Percentiles rank a stretch among this genome's conserved stretches.
Conservation (phyloP, 495 filamentous ascomycete genomes). For the Penicillium argentinense region DNA sequence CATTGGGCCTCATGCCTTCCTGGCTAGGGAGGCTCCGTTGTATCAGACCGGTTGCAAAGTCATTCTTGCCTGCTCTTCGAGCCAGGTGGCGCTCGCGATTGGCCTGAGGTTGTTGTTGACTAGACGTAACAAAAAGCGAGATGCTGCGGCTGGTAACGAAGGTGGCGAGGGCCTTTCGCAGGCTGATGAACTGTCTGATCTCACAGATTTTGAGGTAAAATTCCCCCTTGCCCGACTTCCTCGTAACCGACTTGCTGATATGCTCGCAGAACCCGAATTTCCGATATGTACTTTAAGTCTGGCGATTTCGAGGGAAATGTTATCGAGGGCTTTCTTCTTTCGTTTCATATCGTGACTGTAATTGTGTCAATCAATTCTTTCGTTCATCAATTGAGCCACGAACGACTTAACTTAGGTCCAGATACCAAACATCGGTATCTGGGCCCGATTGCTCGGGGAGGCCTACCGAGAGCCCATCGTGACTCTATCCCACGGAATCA, state of each 20-base stretch:
- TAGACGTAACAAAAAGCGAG: conserved; percentile 18
- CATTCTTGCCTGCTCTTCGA: conserved; percentile 27
- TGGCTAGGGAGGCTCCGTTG: conserved; percentile 31
- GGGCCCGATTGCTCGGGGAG: too few species aligned
- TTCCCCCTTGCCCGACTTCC: too few species aligned
- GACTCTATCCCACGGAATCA: too few species aligned
- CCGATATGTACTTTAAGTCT: conserved; percentile 21
- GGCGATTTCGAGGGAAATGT: not conserved
- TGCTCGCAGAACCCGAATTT: conserved; percentile 17
- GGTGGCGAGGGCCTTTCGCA: not conserved
- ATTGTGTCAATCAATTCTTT: too few species aligned
- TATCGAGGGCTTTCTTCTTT: too few species aligned
- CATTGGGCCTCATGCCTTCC: conserved; percentile 38
- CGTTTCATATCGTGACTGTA: too few species aligned
- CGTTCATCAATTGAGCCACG: too few species aligned
- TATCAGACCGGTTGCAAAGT: conserved; percentile 38
- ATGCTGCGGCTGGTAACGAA: conserved; percentile 4
- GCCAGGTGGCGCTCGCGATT: conserved; percentile 16
- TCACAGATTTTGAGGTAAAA: conserved; percentile 27
- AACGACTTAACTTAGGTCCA: too few species aligned
- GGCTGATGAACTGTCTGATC: conserved; percentile 15
- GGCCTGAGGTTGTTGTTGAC: conserved; percentile 14
- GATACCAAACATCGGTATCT: too few species aligned
- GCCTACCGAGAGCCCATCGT: too few species aligned
- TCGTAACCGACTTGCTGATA: conserved; percentile 10